phyloP scores from a whole-genome alignment of 2,329 filamentous ascomycete species.

The Penicillium sp. region DNA sequence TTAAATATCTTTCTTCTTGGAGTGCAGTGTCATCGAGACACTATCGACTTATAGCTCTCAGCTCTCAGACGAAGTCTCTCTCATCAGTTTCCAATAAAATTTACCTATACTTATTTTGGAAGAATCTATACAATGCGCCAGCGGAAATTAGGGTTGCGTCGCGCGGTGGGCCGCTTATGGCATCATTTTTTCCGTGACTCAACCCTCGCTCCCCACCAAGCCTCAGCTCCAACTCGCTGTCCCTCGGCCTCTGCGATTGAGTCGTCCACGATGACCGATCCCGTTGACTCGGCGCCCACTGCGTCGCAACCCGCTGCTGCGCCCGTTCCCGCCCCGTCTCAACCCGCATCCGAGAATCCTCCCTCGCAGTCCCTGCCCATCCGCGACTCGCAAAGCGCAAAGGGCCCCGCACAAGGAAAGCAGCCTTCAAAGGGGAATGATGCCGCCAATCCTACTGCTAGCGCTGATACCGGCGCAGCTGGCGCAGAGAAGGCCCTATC shows the following conservation, averaged over 20 bases:
- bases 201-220: conserved; percentile 27
- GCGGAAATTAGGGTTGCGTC: conserved; percentile 25
- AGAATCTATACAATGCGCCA: too few species aligned
- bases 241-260: conserved; percentile 18
- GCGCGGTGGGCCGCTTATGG: conserved; percentile 29
- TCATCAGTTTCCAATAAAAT: too few species aligned
- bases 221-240: conserved; percentile 23
- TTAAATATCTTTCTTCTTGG: too few species aligned
- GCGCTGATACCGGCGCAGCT: conserved; percentile 17
- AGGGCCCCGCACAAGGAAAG: conserved; percentile 21
- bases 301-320: conserved; percentile 11
- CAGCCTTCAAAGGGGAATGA: conserved; percentile 23
- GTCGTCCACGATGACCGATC: conserved; percentile 26
- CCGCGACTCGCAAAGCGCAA: conserved; percentile 21
- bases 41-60: too few species aligned
- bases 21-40: too few species aligned
- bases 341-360: conserved; percentile 15
- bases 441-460: conserved; percentile 18
- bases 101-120: too few species aligned
- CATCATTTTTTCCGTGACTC: conserved; percentile 34
- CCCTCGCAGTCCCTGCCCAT: conserved; percentile 22
- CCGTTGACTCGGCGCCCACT: conserved; percentile 20
- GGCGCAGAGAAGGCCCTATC: conserved; percentile 35
- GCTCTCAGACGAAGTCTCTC: too few species aligned
- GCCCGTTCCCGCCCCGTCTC: conserved; percentile 16